Evolutionary conservation across 371 early-diverging fungal species (phyloP), one percentile per base, ranked within the genome.

Genomic region (Batkoa obscura): DNA sequence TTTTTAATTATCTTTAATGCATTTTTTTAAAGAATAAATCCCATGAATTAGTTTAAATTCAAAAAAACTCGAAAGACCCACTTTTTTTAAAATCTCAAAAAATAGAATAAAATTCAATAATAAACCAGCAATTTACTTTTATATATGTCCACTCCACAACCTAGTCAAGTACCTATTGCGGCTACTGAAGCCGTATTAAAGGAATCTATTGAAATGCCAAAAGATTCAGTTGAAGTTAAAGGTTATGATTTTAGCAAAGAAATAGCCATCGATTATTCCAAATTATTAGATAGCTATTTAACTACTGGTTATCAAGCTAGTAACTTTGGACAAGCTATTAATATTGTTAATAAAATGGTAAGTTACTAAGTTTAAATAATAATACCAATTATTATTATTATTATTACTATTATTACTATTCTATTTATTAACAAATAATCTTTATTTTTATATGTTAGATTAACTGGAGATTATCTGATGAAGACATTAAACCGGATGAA

Each of bases 231-330:
- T 2, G 62, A 71, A 43, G 81, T 90, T 55, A 62, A 75, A 32
- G 97, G 97, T 1, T 89, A 87, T 59, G 90, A 94, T 61, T 94
- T 93, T 68, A 87, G 90, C 63, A 66, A 81, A 35, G 79, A 81
- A 32, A 64, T 88, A 50, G 64, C 73, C 1, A 60, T 75, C 56
- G 74, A 81, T 64, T 78, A 75, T 57, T 60, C 65, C 15, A 75
- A 74, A 39, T 68, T 95, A 33, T 63, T 94, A 50, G 65, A 66
- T 1, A 72, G 81, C 9, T 90, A 88, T 61, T 61, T 70, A 38
- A 73, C 76, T 9, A 89, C 88, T 6, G 97, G 97, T 0, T 96
- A 88, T 66, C 97, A 94, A 69, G 97, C 94, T 2, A 86, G 87
- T 50, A 77, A 76, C 43, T 66, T 93, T 10, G 91, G 87, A 6